Evolutionary conservation across 73 alveolate species (phyloP), one percentile per base, ranked within the genome.

Genomic region (Paraurostyla sp.): DNA sequence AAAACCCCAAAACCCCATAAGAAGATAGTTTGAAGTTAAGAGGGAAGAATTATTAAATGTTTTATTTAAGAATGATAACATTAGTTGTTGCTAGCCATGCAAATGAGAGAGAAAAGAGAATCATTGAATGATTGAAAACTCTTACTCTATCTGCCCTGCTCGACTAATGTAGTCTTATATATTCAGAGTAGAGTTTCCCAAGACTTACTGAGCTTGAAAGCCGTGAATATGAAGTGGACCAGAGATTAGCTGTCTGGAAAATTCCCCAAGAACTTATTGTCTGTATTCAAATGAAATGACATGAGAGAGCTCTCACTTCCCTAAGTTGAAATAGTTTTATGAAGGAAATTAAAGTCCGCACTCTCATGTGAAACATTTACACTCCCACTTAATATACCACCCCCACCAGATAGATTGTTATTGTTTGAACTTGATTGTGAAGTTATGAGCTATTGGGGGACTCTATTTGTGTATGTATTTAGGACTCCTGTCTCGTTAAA

Each of bases 401-500:
- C 41, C 60, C 50, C 32, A 38, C 40, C 41, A 2, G 25, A 38
- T 15, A 65, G 36, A 38, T 36, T 35, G 82, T 40, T 65, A 18
- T 13, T 29, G 23, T 65, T 36, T 11, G 56, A 18, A 65, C 32
- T 65, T 30, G 41, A 22, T 16, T 56, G 82, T 18, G 82, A 9
- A 15, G 41, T 65, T n/a, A n/a, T n/a, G n/a, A n/a, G n/a, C n/a
- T n/a, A n/a, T n/a, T n/a, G n/a, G n/a, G n/a, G n/a, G 43, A 27
- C 83, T 60, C 59, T 33, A 33, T 49, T 38, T 16, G 20, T 71
- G 38, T 38, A 33, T 20, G 81, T 81, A 11, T 68, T 30, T n/a
- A 81, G 54, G 6, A 81, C 4, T 20, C 91, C 91, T 45, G 68
- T 41, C 22, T 58, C 83, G 38, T 45, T 81, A 81, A 81, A 57